Evolutionary conservation across 768 basidiomycete species (phyloP).

Genomic region (Termitomyces sp.): DNA sequence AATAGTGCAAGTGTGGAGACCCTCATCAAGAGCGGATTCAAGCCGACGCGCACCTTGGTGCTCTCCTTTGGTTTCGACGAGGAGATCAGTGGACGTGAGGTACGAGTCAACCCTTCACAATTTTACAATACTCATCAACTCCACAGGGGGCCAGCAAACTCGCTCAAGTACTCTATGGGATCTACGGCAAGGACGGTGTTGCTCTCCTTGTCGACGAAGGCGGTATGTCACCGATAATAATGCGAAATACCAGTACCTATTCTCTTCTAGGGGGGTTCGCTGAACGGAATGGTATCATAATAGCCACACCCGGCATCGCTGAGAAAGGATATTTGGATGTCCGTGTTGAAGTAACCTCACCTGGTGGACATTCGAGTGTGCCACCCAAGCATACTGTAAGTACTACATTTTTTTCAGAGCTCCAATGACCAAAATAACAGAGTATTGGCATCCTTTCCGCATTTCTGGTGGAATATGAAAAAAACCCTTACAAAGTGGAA

Average conservation of each 20-base stretch:
- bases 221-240: slow-evolving; percentile 32
- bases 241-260: not conserved
- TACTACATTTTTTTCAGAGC: not conserved
- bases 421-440: slow-evolving; percentile 33
- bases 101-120: slow-evolving; percentile 12
- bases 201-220: slow-evolving; percentile 89
- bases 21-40: slow-evolving; percentile 55
- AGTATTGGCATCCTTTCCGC: slow-evolving; percentile 79
- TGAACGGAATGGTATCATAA: slow-evolving; percentile 43
- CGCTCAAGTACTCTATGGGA: slow-evolving; percentile 40
- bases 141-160: slow-evolving; percentile 51
- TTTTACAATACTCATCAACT: not conserved
- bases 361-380: slow-evolving; percentile 84
- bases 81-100: slow-evolving; percentile 51
- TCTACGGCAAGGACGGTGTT: slow-evolving; percentile 68
- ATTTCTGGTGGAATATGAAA: slow-evolving; percentile 64
- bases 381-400: slow-evolving; percentile 77
- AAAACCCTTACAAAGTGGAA: slow-evolving; percentile 47
- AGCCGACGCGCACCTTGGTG: slow-evolving; percentile 58
- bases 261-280: slow-evolving; percentile 36
- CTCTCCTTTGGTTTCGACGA: slow-evolving; percentile 76
- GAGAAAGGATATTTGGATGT: slow-evolving; percentile 74
- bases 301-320: slow-evolving; percentile 60
- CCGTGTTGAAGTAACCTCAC: slow-evolving; percentile 54
- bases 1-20: slow-evolving; percentile 53